Percentiles rank a stretch among this genome's conserved stretches.
phyloP scores from a whole-genome alignment of 129 eudicot genomes.

The Helianthus annuus region HanXRQr2.0-SUNRISE NC_035435.2:152125356-152125855 shows the following conservation, averaged over 20 bases:
- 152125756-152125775: background rate
- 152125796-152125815: background rate
- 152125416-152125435: background rate
- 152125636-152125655: slow-evolving; percentile 6
- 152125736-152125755: background rate
- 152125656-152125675: background rate
- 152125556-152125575: background rate
- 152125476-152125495: no score
- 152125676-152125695: slow-evolving; percentile 4
- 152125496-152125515: background rate
- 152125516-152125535: background rate
- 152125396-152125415: slow-evolving; percentile 7
- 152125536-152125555: slow-evolving; percentile 7
- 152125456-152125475: no score
- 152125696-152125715: slow-evolving; percentile 9
- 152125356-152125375: background rate
- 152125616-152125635: slow-evolving; percentile 10
- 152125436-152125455: no score
- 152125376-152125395: slow-evolving; percentile 14
- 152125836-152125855: background rate
- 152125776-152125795: background rate
- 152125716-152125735: slow-evolving; percentile 13
- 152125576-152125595: background rate
- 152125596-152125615: slow-evolving; percentile 21
- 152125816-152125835: background rate